Evolutionary conservation across 345 rosid species (phyloP).

Genomic region (Populus deltoides): DNA sequence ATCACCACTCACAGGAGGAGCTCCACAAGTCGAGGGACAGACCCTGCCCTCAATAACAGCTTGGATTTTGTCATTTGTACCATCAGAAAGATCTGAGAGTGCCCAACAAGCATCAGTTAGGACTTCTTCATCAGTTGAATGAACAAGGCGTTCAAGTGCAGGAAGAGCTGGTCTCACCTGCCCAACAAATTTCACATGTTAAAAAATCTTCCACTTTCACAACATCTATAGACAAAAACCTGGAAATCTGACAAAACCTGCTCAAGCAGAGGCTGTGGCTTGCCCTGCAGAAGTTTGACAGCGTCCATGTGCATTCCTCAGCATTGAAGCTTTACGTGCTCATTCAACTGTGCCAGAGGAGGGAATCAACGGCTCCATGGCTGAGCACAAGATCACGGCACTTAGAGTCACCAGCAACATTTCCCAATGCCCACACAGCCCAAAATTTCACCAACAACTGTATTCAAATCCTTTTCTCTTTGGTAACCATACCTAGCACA

Average conservation of each 20-base stretch:
- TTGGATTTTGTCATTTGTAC: slow-evolving; percentile 31
- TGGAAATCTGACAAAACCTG: slow-evolving; percentile 18
- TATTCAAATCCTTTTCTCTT: background rate
- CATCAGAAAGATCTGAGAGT: slow-evolving; percentile 33
- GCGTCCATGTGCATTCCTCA: slow-evolving; percentile 34
- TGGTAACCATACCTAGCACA: background rate
- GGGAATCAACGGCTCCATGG: slow-evolving; percentile 27
- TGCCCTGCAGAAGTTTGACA: slow-evolving; percentile 35
- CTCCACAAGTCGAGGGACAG: slow-evolving; percentile 22
- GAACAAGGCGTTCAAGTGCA: slow-evolving; percentile 25
- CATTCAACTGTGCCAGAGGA: slow-evolving; percentile 24
- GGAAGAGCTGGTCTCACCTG: slow-evolving; percentile 31
- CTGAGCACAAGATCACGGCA: slow-evolving; percentile 34
- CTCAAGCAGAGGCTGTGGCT: slow-evolving; percentile 30
- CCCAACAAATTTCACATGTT: background rate
- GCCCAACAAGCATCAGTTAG: slow-evolving; percentile 33
- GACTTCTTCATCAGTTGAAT: slow-evolving; percentile 31
- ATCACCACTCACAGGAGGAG: slow-evolving; percentile 23
- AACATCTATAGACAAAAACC: background rate
- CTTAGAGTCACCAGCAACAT: slow-evolving; percentile 35
- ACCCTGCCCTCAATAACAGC: slow-evolving; percentile 32
- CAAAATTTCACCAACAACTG: background rate
- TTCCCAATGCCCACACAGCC: slow-evolving; percentile 37
- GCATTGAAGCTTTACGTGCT: slow-evolving; percentile 31
- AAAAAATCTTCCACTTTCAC: background rate